Base-by-base conservation (phyloP, 495 filamentous ascomycete species). In the Hyaloscypha hepaticicola region DNA sequence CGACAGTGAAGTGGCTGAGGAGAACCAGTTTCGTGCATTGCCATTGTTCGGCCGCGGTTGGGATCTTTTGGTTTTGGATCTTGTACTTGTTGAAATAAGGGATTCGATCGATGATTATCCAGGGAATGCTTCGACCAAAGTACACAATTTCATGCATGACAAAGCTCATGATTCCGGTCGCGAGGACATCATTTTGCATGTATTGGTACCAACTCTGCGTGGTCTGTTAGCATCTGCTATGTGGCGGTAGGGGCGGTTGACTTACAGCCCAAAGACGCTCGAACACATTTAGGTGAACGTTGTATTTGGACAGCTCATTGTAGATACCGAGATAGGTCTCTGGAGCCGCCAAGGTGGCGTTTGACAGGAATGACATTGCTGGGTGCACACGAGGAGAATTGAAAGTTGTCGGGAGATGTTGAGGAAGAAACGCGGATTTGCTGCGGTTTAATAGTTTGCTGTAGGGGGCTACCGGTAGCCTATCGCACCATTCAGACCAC, bases 151-250 rank as follows among this genome's bases (percentile, higher is more conserved):
- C 94, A 77, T 98, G 94, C 89, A 97, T 94, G 61, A 89, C 74
- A 76, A 98, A 98, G 55, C 91, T 96, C 90, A 97, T 89, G 79
- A 98, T 93, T 41, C 93, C 94, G 16, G 94, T 98, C 56, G 94
- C 94, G 38, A 98, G 87, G 53, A 89, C 87, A 82, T 98, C 94
- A 72, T 98, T 97, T 72, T 93, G 90, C 92, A 98, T 96, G 85
- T 88, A 98, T n/a, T 93, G 86, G 75, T 98, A 98, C 94, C 94
- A 85, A 22, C 80, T 74, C 82, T 85, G 65, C 65, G 50, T n/a
- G 48, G 5, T 45, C 34, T 21, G 68, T 70, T 38, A 78, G 68
- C 29, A 34, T 64, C 25, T 2, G 66, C 56, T 1, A 71, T 49
- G 19, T 66, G 24, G 48, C 6, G 53, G 60, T 26, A 11, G 33